These are phyloP conservation scores for Xylaria grammica DNA, from an alignment of 495 filamentous ascomycete genomes.

Conservation along the genomic window DNA sequence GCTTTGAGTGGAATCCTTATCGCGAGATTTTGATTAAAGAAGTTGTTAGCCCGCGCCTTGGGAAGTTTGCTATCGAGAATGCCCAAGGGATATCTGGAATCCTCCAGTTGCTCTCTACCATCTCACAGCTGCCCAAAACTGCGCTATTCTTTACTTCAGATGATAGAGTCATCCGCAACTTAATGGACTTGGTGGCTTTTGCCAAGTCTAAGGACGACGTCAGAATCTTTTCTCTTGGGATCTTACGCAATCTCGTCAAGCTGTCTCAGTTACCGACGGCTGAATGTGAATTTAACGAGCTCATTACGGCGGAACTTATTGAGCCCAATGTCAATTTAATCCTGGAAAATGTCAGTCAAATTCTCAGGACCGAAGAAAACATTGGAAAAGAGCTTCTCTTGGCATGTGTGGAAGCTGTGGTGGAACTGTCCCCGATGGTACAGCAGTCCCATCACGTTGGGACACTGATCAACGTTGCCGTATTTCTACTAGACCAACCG, in stretches of 20 bases:
- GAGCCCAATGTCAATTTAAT: conserved; percentile 71
- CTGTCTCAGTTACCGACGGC: conserved; percentile 57
- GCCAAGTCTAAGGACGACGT: conserved; percentile 87
- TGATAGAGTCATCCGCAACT: conserved; percentile 63
- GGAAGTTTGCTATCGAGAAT: conserved; percentile 83
- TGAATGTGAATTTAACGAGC: conserved; percentile 60
- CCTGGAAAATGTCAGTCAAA: conserved; percentile 66
- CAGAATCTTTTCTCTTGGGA: conserved; percentile 78
- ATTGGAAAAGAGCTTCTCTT: conserved; percentile 73
- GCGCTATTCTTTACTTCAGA: conserved; percentile 73
- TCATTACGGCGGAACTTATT: conserved; percentile 67
- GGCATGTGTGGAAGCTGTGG: conserved; percentile 76
- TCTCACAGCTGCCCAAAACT: conserved; percentile 70
- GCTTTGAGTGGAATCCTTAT: conserved; percentile 73
- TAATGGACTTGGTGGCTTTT: conserved; percentile 73
- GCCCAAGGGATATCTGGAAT: conserved; percentile 86
- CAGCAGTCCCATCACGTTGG: conserved; percentile 69
- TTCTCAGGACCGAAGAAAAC: conserved; percentile 63
- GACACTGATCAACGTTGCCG: conserved; percentile 74
- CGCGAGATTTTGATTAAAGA: conserved; percentile 72
- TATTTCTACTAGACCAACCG: conserved; percentile 84
- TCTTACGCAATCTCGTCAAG: conserved; percentile 68
- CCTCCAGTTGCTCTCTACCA: conserved; percentile 78
- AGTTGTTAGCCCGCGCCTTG: conserved; percentile 74
- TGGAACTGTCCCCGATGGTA: conserved; percentile 75